Percentiles rank a stretch among this genome's conserved stretches.
Conservation (phyloP, 768 basidiomycete species). For the Lactarius sp. region DNA sequence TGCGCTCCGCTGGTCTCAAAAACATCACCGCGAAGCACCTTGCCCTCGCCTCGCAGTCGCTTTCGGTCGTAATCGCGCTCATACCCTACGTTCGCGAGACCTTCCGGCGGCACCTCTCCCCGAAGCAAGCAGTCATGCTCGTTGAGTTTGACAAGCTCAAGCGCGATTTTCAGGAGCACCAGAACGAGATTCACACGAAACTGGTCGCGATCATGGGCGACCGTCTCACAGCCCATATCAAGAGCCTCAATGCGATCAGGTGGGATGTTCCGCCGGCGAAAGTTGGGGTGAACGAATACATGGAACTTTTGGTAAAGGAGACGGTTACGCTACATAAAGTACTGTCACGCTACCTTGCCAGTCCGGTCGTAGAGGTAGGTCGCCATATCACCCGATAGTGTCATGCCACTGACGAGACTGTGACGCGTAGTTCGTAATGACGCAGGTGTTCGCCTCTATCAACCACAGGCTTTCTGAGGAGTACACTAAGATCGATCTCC, state of each 20-base stretch:
- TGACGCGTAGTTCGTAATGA: conserved; percentile 74
- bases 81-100: conserved; percentile 96
- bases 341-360: conserved; percentile 80
- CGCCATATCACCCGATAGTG: not conserved
- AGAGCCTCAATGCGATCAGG: conserved; percentile 69
- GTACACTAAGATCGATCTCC: conserved; percentile 76
- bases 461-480: conserved; percentile 88
- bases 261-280: conserved; percentile 65
- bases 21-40: conserved; percentile 99
- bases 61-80: conserved; percentile 90
- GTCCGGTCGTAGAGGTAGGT: conserved; percentile 76
- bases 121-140: conserved; percentile 94
- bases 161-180: conserved; percentile 99
- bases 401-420: not conserved
- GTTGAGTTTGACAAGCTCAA: conserved; percentile 98
- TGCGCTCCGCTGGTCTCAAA: conserved; percentile 94
- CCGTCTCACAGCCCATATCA: conserved; percentile 80
- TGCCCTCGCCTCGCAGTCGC: conserved; percentile 91
- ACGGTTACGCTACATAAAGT: conserved; percentile 95
- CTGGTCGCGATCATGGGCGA: conserved; percentile 98
- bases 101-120: conserved; percentile 87
- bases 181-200: conserved; percentile 97
- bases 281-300: conserved; percentile 78
- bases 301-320: conserved; percentile 90
- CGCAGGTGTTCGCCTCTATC: conserved; percentile 90